These are phyloP conservation scores for Leccinum sublutescens DNA, from an alignment of 768 basidiomycete species.

Conservation along the genomic window DNA sequence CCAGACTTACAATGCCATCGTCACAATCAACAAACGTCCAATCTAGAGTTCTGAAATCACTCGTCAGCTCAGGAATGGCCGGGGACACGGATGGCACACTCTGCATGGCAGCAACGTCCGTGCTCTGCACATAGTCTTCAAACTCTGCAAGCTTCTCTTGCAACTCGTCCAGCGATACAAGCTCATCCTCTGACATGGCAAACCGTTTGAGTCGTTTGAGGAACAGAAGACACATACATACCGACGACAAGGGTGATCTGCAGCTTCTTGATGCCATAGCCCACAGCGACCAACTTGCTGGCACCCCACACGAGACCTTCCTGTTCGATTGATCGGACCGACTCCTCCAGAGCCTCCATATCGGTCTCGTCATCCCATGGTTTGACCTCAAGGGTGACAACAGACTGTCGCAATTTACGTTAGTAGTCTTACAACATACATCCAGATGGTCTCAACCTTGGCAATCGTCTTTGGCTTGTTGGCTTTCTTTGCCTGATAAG, in stretches of 20 bases:
- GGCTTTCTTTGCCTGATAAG: constrained; percentile 92
- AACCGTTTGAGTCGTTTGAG: neutral
- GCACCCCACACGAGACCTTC: constrained; percentile 96
- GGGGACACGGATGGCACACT: constrained; percentile 42
- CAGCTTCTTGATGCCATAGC: constrained; percentile 93
- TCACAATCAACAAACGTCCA: neutral
- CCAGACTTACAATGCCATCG: constrained; percentile 9
- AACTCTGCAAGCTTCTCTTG: constrained; percentile 87
- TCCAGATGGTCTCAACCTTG: constrained; percentile 54
- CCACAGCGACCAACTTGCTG: constrained; percentile 89
- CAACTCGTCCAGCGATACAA: constrained; percentile 88
- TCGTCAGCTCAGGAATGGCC: constrained; percentile 1
- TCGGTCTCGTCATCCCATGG: constrained; percentile 99
- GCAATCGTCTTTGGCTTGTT: constrained; percentile 83
- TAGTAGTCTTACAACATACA: constrained; percentile 9
- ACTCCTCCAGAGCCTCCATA: constrained; percentile 80
- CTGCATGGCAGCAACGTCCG: constrained; percentile 92
- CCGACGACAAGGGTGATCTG: constrained; percentile 65
- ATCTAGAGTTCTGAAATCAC: constrained; percentile 24
- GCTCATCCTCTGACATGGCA: constrained; percentile 77
- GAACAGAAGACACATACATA: constrained; percentile 27
- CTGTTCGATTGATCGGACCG: constrained; percentile 82
- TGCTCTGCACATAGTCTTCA: constrained; percentile 88
- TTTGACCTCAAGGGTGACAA: constrained; percentile 97
- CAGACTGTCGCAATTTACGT: constrained; percentile 60